Evolutionary conservation across 1,284 basidiomycete genomes (phyloP).

Genomic region (Malassezia dermatis): DNA sequence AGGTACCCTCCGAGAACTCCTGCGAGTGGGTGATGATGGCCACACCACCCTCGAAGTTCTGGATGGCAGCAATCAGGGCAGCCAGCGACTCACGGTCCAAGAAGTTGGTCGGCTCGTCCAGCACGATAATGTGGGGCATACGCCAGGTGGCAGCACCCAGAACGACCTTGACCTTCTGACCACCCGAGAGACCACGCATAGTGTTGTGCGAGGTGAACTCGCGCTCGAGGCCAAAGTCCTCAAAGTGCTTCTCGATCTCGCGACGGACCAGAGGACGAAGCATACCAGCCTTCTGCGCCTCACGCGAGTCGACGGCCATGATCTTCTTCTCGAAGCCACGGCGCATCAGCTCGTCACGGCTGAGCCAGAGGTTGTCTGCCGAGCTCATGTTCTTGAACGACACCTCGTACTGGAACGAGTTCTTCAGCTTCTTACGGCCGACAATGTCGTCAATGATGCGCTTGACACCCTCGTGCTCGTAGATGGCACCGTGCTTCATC

Average conservation of each 20-base stretch:
- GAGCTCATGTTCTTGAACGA: constrained; percentile 48
- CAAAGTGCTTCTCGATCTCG: constrained; percentile 48
- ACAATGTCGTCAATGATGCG: constrained; percentile 46
- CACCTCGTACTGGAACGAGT: constrained; percentile 49
- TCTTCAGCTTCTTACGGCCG: constrained; percentile 47
- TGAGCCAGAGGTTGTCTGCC: constrained; percentile 46
- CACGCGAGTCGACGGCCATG: constrained; percentile 39
- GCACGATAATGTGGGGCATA: constrained; percentile 45
- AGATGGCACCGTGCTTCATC: constrained; percentile 47
- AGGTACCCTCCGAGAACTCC: constrained; percentile 45
- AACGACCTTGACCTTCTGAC: constrained; percentile 49
- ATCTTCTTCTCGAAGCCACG: constrained; percentile 46
- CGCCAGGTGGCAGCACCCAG: constrained; percentile 47
- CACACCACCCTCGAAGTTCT: constrained; percentile 46
- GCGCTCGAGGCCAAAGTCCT: constrained; percentile 47
- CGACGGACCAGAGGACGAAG: constrained; percentile 45
- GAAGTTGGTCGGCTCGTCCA: constrained; percentile 48
- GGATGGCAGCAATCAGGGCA: constrained; percentile 45
- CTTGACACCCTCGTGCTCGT: constrained; percentile 46
- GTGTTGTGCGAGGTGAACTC: constrained; percentile 49
- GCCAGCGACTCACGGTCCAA: constrained; percentile 48
- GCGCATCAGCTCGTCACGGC: constrained; percentile 42
- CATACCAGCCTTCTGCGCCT: constrained; percentile 45
- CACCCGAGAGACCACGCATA: constrained; percentile 48
- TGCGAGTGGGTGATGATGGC: constrained; percentile 46